Conservation (phyloP, 164 flowering plant genomes). For the Warburgia ugandensis region DNA sequence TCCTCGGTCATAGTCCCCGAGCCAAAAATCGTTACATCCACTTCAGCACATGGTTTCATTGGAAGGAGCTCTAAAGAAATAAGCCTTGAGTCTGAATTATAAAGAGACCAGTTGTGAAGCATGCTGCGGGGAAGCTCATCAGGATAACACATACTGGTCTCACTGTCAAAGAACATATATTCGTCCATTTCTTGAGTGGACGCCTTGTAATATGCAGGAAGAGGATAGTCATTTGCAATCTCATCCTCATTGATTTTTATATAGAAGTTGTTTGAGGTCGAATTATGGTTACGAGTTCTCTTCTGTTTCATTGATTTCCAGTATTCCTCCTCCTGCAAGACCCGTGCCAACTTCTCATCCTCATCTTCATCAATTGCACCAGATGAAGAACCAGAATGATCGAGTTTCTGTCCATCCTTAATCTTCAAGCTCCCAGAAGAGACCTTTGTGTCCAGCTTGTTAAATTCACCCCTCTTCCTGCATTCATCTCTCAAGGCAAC, state of each 20-base stretch:
- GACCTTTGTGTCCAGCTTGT: constrained; percentile 7
- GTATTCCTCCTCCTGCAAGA: constrained; percentile 72
- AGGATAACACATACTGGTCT: constrained; percentile 26
- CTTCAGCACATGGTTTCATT: constrained; percentile 75
- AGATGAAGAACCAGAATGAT: constrained; percentile 12
- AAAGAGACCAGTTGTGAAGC: constrained; percentile 93
- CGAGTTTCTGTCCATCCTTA: constrained; percentile 15
- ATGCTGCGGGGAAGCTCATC: constrained; percentile 64
- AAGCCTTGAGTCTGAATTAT: constrained; percentile 80
- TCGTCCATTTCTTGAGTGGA: constrained; percentile 65
- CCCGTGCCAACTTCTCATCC: constrained; percentile 53
- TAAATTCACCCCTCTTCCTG: constrained; percentile 22
- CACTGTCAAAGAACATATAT: constrained; percentile 57
- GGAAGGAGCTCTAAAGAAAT: constrained; percentile 90
- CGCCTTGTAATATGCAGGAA: constrained; percentile 75
- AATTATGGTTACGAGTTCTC: constrained; percentile 24
- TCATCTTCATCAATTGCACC: constrained; percentile 47
- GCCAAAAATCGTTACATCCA: constrained; percentile 81
- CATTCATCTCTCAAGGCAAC: constrained; percentile 54
- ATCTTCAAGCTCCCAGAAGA: constrained; percentile 26
- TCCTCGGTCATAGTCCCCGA: constrained; percentile 78
- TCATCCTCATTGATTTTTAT: constrained; percentile 92
- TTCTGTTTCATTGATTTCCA: constrained; percentile 67
- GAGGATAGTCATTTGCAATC: constrained; percentile 88
- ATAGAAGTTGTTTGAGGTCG: constrained; percentile 45